phyloP scores from a whole-genome alignment of 179 eudicot species.

The Beta macrorhiza region DNA sequence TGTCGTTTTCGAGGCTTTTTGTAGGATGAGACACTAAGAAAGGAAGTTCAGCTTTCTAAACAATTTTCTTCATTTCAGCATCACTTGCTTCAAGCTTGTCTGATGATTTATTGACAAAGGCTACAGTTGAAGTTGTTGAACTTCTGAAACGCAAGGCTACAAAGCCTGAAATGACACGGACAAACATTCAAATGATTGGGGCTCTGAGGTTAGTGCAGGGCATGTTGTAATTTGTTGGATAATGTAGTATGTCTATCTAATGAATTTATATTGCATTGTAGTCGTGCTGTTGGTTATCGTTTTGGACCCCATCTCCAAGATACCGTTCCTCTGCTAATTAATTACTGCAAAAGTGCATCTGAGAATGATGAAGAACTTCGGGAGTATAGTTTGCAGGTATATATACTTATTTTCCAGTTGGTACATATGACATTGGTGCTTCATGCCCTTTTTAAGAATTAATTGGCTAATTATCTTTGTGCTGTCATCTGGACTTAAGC shows the following conservation, averaged over 20 bases:
- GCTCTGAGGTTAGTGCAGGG: conserved; percentile 62
- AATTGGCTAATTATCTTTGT: not conserved
- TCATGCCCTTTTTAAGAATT: not conserved
- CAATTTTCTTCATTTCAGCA: conserved; percentile 49
- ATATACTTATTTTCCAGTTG: not conserved
- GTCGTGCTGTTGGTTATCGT: conserved; percentile 98
- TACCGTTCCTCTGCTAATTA: conserved; percentile 73
- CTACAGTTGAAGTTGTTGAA: conserved; percentile 77
- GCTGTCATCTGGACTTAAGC: not conserved
- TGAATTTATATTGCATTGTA: conserved; percentile 26
- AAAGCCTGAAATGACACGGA: conserved; percentile 83
- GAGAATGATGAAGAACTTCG: conserved; percentile 99
- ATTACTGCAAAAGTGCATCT: conserved; percentile 82
- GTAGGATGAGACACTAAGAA: not conserved
- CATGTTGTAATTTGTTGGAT: conserved; percentile 7
- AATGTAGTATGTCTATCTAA: not conserved
- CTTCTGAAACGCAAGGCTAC: conserved; percentile 65
- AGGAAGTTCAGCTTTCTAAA: not conserved
- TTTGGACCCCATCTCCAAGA: conserved; percentile 96
- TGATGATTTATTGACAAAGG: conserved; percentile 93
- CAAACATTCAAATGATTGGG: conserved; percentile 98
- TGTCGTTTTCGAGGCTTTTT: not conserved
- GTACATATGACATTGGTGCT: not conserved
- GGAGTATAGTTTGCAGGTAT: conserved; percentile 95
- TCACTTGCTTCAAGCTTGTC: conserved; percentile 94